Evolutionary conservation across 352 stramenopile genomes (phyloP), one percentile per base, ranked within the genome.

Genomic region (Globisporangium irregulare): DNA sequence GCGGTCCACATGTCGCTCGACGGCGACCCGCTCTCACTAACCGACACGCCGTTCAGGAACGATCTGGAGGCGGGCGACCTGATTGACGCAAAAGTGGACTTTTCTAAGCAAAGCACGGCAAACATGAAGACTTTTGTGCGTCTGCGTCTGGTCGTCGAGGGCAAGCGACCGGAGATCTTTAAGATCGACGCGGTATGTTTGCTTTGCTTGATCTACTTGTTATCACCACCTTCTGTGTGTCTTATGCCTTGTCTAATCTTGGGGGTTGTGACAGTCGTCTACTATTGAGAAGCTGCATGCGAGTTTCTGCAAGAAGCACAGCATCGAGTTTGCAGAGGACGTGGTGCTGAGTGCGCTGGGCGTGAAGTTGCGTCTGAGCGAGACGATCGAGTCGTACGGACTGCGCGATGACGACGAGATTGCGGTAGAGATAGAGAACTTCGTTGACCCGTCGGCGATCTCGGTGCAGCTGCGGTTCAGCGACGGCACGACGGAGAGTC

Each of bases 71-170:
- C 78, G 2, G 81, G 77, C 29, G 81, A 93, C 56, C 54, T 93
- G 10, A 85, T 93, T 43, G 85, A 93, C 60, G 82, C 85, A 18
- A 90, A 89, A 41, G 85, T 91, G 38, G 81, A 93, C 57, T 93
- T 91, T 43, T 79, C 81, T 0, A 68, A 84, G 66, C 79, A 87
- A 41, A 74, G 60, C 32, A 66, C 77, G 38, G 59, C 71, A 4
- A 68, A 78, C n/a, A 85, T 86, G 59, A 90, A 89, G 57, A 75
- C 59, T 0, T 86, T 87, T 59, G 36, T 93, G 27, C 82, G 83
- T 4, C 59, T 93, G 34, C 73, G 76, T 2, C 71, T 93, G 6
- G 64, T 91, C 3, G 73, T 88, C 22, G 78, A 86, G 48, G 79
- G 80, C 32, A 78, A 73, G 61, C 77, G 78, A 14, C 77, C 83